Evolutionary conservation across 768 basidiomycete species (phyloP), one percentile per base, ranked within the genome.

Genomic region (Pisolithus tinctorius): DNA sequence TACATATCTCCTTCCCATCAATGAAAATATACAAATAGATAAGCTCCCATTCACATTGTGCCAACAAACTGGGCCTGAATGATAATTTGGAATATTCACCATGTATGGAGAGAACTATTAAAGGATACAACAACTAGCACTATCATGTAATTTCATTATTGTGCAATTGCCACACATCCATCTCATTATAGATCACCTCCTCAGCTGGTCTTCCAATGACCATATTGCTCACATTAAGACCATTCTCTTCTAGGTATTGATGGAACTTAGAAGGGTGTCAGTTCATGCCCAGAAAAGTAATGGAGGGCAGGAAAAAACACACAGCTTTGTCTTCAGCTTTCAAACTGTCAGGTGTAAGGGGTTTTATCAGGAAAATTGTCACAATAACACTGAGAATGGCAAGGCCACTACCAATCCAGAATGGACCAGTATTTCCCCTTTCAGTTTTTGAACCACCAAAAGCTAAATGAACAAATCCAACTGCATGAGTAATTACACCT

Each of bases 331-430:
- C 91, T 65, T 93, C 89, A 42, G 79, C 75, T 20, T 66, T 72
- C 89, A 93, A 90, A 36, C 86, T 86, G 53, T 93, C 89, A 29
- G 81, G 79, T 13, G 72, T 70, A 49, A 93, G 74, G 37, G 91
- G 89, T 42, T 72, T 74, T 60, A 96, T 79, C 69, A 88, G 83
- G 67, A 88, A 66, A 57, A 83, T 75, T 0, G 84, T 83, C 57
- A 91, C 69, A 8, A 82, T 20, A 4, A 93, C 93, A 53, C 87
- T 88, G 48, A 92, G 55, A 42, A 95, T 57, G 4, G 91, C 92
- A 44, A 96, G 77, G 74, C 83, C 86, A 57, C 86, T 87, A n/a
- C 77, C 90, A 56, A 92, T 65, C 86, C 84, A 91, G 78, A 92
- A 92, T 11, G 89, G 89, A n/a, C 89, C 89, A 0, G 91, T 92